Evolutionary conservation across 1,284 basidiomycete species (phyloP).

Genomic region (Heterobasidion parviporum): DNA sequence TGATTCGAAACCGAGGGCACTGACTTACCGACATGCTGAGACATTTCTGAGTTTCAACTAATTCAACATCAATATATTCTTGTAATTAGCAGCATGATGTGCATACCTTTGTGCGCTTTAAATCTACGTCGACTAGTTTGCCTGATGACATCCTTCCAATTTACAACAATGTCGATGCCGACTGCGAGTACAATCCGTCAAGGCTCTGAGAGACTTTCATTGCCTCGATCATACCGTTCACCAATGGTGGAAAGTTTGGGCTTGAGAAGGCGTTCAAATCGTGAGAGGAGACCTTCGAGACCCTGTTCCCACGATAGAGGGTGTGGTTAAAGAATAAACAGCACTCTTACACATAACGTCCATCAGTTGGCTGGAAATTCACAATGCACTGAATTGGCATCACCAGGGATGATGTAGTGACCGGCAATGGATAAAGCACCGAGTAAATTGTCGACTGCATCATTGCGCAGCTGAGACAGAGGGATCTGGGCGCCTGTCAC

Average conservation of each 20-base stretch:
- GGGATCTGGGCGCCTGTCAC: slow-evolving; percentile 92
- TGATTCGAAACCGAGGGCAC: background rate
- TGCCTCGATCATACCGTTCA: slow-evolving; percentile 49
- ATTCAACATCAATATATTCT: slow-evolving; percentile 6
- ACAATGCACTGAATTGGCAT: slow-evolving; percentile 2
- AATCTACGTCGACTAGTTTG: slow-evolving; percentile 74
- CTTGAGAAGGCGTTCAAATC: slow-evolving; percentile 83
- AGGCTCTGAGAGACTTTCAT: background rate
- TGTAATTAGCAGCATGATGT: slow-evolving; percentile 1
- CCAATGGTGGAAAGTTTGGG: slow-evolving; percentile 80
- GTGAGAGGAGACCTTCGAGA: slow-evolving; percentile 79
- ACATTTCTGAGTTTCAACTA: slow-evolving; percentile 49
- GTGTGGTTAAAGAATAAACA: slow-evolving; percentile 86
- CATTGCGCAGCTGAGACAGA: slow-evolving; percentile 80
- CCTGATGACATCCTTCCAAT: slow-evolving; percentile 79
- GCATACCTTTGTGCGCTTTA: slow-evolving; percentile 67
- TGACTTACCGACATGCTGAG: slow-evolving; percentile 62
- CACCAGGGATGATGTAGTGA: slow-evolving; percentile 85
- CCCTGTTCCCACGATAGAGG: slow-evolving; percentile 81
- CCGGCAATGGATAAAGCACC: slow-evolving; percentile 85
- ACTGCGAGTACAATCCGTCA: slow-evolving; percentile 32
- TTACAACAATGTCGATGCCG: slow-evolving; percentile 83
- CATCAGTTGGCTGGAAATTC: background rate
- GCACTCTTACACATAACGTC: slow-evolving; percentile 43
- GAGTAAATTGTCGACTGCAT: slow-evolving; percentile 85